Evolutionary conservation across 768 basidiomycete genomes (phyloP), one percentile per base, ranked within the genome.

Genomic region (Auricularia heimuer): DNA sequence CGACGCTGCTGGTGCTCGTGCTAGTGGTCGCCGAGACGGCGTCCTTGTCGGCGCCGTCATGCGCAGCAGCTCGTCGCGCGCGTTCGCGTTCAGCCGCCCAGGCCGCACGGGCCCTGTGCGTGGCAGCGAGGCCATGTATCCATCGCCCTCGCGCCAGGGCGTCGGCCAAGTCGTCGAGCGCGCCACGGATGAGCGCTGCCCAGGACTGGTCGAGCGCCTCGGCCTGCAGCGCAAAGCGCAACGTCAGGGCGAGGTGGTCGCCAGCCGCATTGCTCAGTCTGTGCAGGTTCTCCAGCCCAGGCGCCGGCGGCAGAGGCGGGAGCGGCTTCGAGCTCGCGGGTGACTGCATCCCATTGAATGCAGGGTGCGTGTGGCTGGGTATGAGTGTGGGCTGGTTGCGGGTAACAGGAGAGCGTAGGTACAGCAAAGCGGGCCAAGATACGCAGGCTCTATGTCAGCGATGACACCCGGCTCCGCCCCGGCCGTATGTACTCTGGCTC

Each of bases 101-200:
- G 64, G 67, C 61, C 35, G 69, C 64, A 10, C 65, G 68, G 65
- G 67, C 69, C 68, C 67, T 72, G 73, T 73, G 74, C 62, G 71
- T 72, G 69, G 75, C 73, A 71, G 73, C 79, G 58, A 83, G 69
- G 8, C 78, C 80, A 14, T 73, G 75, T 34, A 84, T 71, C 84
- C 84, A 86, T 10, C 77, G 76, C 2, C 78, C 80, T 1, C 74
- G 67, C 33, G 64, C 68, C 7, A 85, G 68, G 65, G 74, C 73
- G 10, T 70, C 70, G 1, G 81, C 77, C 0, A 88, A 70, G 51
- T 78, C 79, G 65, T 81, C 80, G 42, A 86, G 70, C 1, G 75
- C 82, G 29, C 76, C 75, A 70, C 84, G 81, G 10, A 87, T 68
- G 3, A 74, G 77, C 51, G 67, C 69, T 1, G 75, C 75, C 83